phyloP scores from a whole-genome alignment of 2,329 filamentous ascomycete species.

The Didymella glomerata region DNA sequence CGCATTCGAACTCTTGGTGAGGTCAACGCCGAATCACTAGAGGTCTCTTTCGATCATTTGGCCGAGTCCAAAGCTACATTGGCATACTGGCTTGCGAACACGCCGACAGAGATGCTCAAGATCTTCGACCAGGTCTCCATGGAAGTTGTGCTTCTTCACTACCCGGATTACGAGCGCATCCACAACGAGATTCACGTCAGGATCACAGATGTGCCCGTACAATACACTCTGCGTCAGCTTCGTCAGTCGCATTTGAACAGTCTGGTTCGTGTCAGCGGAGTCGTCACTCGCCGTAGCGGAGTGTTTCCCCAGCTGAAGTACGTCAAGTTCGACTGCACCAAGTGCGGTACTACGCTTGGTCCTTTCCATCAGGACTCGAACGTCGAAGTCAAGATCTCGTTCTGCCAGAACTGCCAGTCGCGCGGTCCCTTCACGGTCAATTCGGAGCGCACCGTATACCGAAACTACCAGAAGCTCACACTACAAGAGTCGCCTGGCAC shows the following conservation, averaged over 20 bases:
- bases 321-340: constrained; percentile 96
- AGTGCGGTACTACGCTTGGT: constrained; percentile 89
- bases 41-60: constrained; percentile 94
- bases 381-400: constrained; percentile 93
- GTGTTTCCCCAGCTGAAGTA: constrained; percentile 99
- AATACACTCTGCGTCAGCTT: constrained; percentile 93
- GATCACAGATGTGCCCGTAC: constrained; percentile 91
- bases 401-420: constrained; percentile 95
- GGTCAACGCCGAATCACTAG: constrained; percentile 93
- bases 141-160: constrained; percentile 94
- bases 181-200: constrained; percentile 98
- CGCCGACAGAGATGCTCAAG: constrained; percentile 92
- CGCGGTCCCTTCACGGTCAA: constrained; percentile 94
- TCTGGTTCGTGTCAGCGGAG: constrained; percentile 89
- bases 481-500: constrained; percentile 97
- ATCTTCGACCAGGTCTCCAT: constrained; percentile 97
- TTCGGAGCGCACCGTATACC: constrained; percentile 96
- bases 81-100: constrained; percentile 95
- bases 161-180: constrained; percentile 96
- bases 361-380: constrained; percentile 98
- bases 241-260: constrained; percentile 97
- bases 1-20: constrained; percentile 96
- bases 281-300: constrained; percentile 91
- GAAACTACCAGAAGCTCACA: constrained; percentile 98
- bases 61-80: constrained; percentile 90